Evolutionary conservation across 305 asterid genomes (phyloP), one percentile per base, ranked within the genome.

Genomic region (Fraxinus latifolia): DNA sequence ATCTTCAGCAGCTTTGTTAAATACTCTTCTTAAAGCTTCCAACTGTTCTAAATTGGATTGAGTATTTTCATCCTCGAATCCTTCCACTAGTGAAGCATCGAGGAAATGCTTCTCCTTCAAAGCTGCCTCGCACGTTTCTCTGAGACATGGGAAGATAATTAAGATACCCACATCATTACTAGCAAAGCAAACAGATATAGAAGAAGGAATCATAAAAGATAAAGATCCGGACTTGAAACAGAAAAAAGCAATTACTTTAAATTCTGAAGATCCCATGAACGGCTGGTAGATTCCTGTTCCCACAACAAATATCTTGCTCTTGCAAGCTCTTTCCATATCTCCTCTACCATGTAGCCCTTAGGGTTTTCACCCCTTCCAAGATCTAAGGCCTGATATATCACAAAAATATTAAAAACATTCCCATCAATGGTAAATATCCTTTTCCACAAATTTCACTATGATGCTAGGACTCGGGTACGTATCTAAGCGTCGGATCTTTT

Each of bases 241-340:
- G 29, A 65, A 32, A 77, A 42, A 17, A 44, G 47, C 25, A 62
- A 73, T 74, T 87, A 93, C 97, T 92, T 94, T 81, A 96, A 87
- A 71, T 77, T 92, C 73, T 88, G 91, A 84, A 94, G 93, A 32
- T 94, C 95, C 96, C 91, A 88, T 74, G 97, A 87, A 36, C 97
- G 93, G 85, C 70, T 80, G 70, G 91, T 85, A 21, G 97, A 92
- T 83, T 90, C 92, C 80, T 88, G 81, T 80, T 96, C 98, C 98
- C 99, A 96, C 67, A 76, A 79, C 78, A 91, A 80, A 86, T 96
- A 96, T 88, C 90, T 93, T 53, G 98, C 99, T 84, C 79, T 93
- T 37, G 98, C 95, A 73, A 96, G 97, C 87, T 90, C 98, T 86
- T 86, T 95, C 98, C 72, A 65, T 53, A 53, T 53, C 25, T 53